Conservation (phyloP, 345 rosid genomes). For the Raphanus raphanistrum region DNA sequence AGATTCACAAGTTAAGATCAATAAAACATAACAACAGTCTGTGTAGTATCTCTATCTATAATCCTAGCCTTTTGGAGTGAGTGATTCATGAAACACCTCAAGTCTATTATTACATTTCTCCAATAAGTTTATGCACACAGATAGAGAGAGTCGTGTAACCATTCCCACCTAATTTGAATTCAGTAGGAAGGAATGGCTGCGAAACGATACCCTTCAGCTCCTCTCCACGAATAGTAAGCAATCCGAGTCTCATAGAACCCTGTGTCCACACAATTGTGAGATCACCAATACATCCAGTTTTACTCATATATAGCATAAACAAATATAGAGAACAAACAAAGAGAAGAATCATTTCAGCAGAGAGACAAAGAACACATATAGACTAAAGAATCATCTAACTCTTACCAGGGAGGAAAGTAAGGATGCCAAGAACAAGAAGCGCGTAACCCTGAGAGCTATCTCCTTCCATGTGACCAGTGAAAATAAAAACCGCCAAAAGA, state of each 20-base stretch:
- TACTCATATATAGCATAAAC: not conserved
- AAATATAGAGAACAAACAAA: not conserved
- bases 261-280: slow-evolving; percentile 31
- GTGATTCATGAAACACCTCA: slow-evolving; percentile 21
- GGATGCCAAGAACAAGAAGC: slow-evolving; percentile 70
- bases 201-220: slow-evolving; percentile 74
- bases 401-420: slow-evolving; percentile 85
- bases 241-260: slow-evolving; percentile 88
- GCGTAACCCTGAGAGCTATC: slow-evolving; percentile 82
- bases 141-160: too few relatives aligned
- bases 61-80: slow-evolving; percentile 6
- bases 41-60: slow-evolving; percentile 1
- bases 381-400: too few relatives aligned
- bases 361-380: slow-evolving; percentile 5
- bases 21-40: not conserved
- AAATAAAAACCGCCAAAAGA: slow-evolving; percentile 64
- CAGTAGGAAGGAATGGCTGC: slow-evolving; percentile 78
- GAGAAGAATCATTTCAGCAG: not conserved
- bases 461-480: slow-evolving; percentile 88
- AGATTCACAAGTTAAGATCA: slow-evolving; percentile 7
- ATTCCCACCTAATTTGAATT: not conserved
- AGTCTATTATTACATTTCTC: not conserved
- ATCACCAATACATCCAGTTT: not conserved
- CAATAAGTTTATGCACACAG: not conserved
- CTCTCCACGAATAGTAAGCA: slow-evolving; percentile 94